Evolutionary conservation across 116 monocot genomes (phyloP), one percentile per base, ranked within the genome.

Genomic region (Zostera marina): DNA sequence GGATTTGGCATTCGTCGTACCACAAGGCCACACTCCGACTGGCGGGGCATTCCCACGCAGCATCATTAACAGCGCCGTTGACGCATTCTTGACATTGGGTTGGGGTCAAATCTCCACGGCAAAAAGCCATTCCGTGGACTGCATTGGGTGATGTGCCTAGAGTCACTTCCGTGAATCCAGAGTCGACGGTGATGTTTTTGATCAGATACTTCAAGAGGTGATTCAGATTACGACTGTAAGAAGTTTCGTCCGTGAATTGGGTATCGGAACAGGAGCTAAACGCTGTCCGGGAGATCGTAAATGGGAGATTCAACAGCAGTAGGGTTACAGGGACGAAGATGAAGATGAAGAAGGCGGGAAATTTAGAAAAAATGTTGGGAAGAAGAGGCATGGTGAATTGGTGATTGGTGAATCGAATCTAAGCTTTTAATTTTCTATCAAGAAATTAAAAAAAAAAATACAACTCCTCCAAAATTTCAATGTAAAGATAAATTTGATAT

Each of bases 91-190:
- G 40, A 52, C 63, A 63, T 15, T 52, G 52, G 21, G 13, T 25
- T 39, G 63, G 40, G 11, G 24, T 38, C 11, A 39, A 52, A 44
- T 63, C 63, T n/a, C 63, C 63, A 52, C 63, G 63, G 49, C 63
- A 63, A 1, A 63, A 39, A 11, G 63, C 63, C 20, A 39, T 9
- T 0, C 52, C 63, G 6, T 49, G 52, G 49, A 52, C 52, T 16
- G 41, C 13, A 4, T 63, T 19, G 11, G 41, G 52, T 0, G 14
- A 8, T 1, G 8, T 17, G 41, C 63, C 63, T 26, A 13, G 11
- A 41, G 47, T 63, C 17, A 19, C 9, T 39, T 63, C 52, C 38
- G 8, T 40, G 21, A 63, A 63, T 22, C 63, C 63, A 6, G 41
- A 21, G 41, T 2, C 49, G 41, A 0, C 49, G 0, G 52, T 26